A percentile compares a stretch with the other conserved stretches of the same genome.
Conservation (phyloP, 805 yeast genomes). For the Maudiozyma serrabonitensis region DNA sequence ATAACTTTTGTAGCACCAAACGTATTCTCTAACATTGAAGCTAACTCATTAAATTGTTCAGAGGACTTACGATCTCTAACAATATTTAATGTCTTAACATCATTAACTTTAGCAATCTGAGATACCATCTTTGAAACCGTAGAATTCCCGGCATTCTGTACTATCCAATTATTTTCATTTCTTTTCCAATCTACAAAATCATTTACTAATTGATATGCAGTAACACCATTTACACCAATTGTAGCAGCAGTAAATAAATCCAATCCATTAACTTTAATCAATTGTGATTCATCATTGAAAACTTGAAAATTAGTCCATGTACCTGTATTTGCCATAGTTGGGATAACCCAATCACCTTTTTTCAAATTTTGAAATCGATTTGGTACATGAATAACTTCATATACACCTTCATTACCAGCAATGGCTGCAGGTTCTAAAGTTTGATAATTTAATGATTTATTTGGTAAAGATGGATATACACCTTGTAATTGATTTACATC, state of each 20-base stretch:
- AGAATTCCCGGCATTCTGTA: slow-evolving; percentile 94
- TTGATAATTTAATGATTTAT: slow-evolving; percentile 40
- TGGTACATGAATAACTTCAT: slow-evolving; percentile 73
- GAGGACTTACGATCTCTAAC: slow-evolving; percentile 70
- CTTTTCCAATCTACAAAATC: slow-evolving; percentile 37
- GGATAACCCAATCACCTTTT: slow-evolving; percentile 83
- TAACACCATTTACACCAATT: slow-evolving; percentile 81
- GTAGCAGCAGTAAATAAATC: slow-evolving; percentile 73
- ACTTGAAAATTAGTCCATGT: slow-evolving; percentile 84
- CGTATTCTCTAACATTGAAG: slow-evolving; percentile 40
- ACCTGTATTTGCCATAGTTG: slow-evolving; percentile 68
- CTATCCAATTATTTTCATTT: slow-evolving; percentile 63
- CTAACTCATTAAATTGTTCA: slow-evolving; percentile 47
- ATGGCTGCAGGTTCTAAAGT: slow-evolving; percentile 63
- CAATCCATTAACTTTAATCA: slow-evolving; percentile 43
- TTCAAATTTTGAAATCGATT: slow-evolving; percentile 4
- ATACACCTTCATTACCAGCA: slow-evolving; percentile 91
- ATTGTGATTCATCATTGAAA: slow-evolving; percentile 39
- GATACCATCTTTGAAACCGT: slow-evolving; percentile 89
- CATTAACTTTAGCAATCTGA: slow-evolving; percentile 73
- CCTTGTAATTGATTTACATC: slow-evolving; percentile 82
- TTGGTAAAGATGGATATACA: slow-evolving; percentile 73
- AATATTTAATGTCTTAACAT: slow-evolving; percentile 75
- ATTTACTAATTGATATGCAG: slow-evolving; percentile 83
- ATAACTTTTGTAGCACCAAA: slow-evolving; percentile 82